Evolutionary conservation across 1,139 yeast species (phyloP), one percentile per base, ranked within the genome.

Genomic region (Blastobotrys buckinghamii): DNA sequence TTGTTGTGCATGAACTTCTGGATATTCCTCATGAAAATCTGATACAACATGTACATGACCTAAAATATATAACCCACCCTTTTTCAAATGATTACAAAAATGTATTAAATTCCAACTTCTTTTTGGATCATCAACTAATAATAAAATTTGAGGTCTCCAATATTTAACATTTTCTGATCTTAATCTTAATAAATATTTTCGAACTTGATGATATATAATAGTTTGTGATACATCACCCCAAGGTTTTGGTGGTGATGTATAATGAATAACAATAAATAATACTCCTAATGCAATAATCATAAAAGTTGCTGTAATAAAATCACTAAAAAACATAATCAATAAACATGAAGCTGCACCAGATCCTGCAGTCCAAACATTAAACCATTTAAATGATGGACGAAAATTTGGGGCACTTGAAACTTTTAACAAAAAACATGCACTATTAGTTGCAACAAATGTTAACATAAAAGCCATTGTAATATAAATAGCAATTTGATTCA

Each of bases 171-270:
- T 94, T 60, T 92, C 96, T 56, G 87, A 86, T 53, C 88, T 79
- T 39, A 92, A 73, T 47, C 95, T 73, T 48, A 89, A 70, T 40
- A 92, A 71, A 61, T 92, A 92, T 63, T 92, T 92, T 54, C 98
- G 74, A 4, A 92, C 97, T 66, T 92, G 98, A 62, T 92, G 98
- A 65, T 92, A 92, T 47, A 92, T 90, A 53, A 92, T 74, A 40
- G 89, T 79, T 66, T 92, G 97, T 1, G 97, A 89, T 27, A 92
- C 96, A 68, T 92, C 98, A 32, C 98, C 98, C 87, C 96, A 92
- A 35, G 89, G 84, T 64, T 88, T 89, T 5, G 97, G 97, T 2
- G 97, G 96, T 2, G 96, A 84, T 50, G 81, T 76, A 61, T 89
- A 88, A 65, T 92, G 97, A 53, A 92, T 90, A 51, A 84, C 65